These are phyloP conservation scores for Trichophyton benhamiae DNA, from an alignment of 2,329 filamentous ascomycete genomes.

Conservation along the genomic window DNA sequence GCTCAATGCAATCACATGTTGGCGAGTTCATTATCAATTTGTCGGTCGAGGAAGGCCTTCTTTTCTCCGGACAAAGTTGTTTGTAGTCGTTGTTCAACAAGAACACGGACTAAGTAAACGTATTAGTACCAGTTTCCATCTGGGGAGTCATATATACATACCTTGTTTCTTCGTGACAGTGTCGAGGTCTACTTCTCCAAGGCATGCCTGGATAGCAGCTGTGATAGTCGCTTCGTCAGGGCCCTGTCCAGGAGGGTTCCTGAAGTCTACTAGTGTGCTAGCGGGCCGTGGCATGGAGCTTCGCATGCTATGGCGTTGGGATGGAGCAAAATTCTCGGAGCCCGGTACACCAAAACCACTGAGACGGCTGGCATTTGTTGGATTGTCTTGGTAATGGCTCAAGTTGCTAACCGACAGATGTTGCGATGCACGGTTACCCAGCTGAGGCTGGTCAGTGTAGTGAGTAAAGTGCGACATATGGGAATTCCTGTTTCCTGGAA, in stretches of 20 bases:
- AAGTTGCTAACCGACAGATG: conserved; percentile 50
- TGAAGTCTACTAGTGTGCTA: conserved; percentile 47
- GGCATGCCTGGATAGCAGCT: conserved; percentile 69
- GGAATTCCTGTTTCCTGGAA: conserved; percentile 46
- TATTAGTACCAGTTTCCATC: neutral
- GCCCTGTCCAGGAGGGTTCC: conserved; percentile 42
- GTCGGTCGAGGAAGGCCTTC: conserved; percentile 75
- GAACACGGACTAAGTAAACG: conserved; percentile 49
- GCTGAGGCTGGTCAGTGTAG: conserved; percentile 50
- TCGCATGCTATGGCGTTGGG: conserved; percentile 27
- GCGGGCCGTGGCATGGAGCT: conserved; percentile 44
- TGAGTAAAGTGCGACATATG: conserved; percentile 56
- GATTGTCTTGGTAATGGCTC: conserved; percentile 34
- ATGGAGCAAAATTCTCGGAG: conserved; percentile 29
- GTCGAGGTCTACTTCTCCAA: conserved; percentile 83
- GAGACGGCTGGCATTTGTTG: conserved; percentile 32
- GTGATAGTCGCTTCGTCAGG: conserved; percentile 71
- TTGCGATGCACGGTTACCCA: conserved; percentile 32
- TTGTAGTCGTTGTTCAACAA: conserved; percentile 88
- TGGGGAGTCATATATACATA: conserved; percentile 21
- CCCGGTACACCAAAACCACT: conserved; percentile 34
- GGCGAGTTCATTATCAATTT: conserved; percentile 86
- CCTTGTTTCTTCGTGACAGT: conserved; percentile 97
- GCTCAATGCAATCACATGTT: conserved; percentile 55
- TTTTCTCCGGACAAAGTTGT: conserved; percentile 78